A percentile compares a stretch with the other conserved stretches of the same genome.
These are phyloP conservation scores for Croton setiger DNA, from an alignment of 441 rosid genomes.

Conservation along the genomic window DNA sequence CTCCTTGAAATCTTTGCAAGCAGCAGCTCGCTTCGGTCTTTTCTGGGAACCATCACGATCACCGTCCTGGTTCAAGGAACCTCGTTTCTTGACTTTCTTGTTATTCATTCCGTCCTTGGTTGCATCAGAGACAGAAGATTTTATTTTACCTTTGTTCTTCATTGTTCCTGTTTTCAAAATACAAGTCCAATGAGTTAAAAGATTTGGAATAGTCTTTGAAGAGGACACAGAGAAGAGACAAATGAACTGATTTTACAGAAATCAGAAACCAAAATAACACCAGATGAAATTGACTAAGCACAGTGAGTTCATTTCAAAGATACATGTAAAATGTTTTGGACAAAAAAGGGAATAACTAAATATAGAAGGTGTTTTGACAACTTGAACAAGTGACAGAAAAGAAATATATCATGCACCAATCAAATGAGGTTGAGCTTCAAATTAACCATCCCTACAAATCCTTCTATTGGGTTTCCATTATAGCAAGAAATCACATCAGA, in stretches of 20 bases:
- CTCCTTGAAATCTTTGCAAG: conserved; percentile 53
- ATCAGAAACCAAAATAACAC: not conserved
- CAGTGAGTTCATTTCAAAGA: not conserved
- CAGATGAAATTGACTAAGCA: not conserved
- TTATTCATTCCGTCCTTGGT: conserved; percentile 13
- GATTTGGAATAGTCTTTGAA: not conserved
- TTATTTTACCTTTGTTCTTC: conserved; percentile 17
- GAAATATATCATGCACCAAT: not conserved
- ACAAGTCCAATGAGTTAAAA: conserved; percentile 3
- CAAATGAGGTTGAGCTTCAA: not conserved
- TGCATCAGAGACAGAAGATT: conserved; percentile 9
- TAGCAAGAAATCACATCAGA: not conserved
- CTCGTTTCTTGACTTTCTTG: conserved; percentile 17
- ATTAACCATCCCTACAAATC: not conserved
- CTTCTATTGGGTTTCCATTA: not conserved
- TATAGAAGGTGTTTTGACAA: not conserved
- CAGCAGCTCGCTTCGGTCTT: conserved; percentile 65
- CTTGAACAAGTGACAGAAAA: not conserved
- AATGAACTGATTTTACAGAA: not conserved
- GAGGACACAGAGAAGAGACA: not conserved
- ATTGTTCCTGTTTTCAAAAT: conserved; percentile 16
- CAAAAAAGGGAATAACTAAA: not conserved
- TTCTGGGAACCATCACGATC: conserved; percentile 24
- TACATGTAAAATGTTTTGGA: no score
- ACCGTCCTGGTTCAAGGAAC: conserved; percentile 11